phyloP scores from a whole-genome alignment of 768 basidiomycete species.

The Kondoa subrosea region DNA sequence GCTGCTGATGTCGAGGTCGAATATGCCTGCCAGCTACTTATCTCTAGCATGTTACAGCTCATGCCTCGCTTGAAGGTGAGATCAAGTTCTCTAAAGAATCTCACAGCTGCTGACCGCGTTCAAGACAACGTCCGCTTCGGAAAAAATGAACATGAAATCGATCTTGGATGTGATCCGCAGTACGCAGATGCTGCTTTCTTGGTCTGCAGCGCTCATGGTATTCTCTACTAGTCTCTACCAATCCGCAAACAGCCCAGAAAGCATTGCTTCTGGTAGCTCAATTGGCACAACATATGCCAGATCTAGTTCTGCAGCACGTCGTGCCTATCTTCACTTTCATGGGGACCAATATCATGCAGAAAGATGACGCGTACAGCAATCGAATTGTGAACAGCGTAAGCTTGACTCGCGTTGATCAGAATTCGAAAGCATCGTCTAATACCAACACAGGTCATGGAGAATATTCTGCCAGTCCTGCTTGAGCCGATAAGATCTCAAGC shows the following conservation, averaged over 20 bases:
- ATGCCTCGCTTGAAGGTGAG: constrained; percentile 15
- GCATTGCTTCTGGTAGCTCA: constrained; percentile 72
- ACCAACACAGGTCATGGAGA: constrained; percentile 59
- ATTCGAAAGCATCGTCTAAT: background rate
- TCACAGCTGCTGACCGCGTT: background rate
- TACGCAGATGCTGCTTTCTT: constrained; percentile 26
- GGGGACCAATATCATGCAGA: constrained; percentile 94
- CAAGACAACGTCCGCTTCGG: background rate
- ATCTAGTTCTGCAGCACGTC: constrained; percentile 78
- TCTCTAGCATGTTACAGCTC: constrained; percentile 17
- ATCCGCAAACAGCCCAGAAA: constrained; percentile 88
- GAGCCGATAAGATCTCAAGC: constrained; percentile 27
- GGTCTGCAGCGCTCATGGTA: constrained; percentile 19
- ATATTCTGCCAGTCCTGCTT: constrained; percentile 83
- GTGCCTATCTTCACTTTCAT: constrained; percentile 99
- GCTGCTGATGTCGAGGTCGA: constrained; percentile 18
- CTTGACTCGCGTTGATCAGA: background rate
- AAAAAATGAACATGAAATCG: constrained; percentile 13
- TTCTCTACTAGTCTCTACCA: constrained; percentile 54
- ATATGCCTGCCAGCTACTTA: constrained; percentile 24
- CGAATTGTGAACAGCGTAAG: constrained; percentile 41
- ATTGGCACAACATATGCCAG: constrained; percentile 65
- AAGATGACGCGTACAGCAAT: constrained; percentile 90
- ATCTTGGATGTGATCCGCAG: constrained; percentile 25
- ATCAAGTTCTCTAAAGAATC: background rate